Conservation (phyloP, 2,329 filamentous ascomycete genomes). For the Nannizzia gypsea region DNA sequence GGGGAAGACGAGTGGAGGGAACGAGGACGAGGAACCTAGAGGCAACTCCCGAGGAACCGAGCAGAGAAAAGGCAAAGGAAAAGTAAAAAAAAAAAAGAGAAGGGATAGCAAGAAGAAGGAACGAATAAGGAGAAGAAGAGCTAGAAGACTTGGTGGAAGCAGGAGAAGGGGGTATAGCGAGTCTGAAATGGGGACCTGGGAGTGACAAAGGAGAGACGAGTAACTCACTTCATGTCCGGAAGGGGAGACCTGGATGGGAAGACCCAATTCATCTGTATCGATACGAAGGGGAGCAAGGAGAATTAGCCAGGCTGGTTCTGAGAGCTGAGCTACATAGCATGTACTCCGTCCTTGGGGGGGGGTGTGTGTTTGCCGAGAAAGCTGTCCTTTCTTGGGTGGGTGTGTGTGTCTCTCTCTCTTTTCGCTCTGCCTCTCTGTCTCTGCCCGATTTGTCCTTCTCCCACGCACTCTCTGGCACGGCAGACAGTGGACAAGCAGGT, state of each 20-base stretch:
- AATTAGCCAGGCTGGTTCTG: constrained; percentile 12
- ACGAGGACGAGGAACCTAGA: constrained; percentile 9
- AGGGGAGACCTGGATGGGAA: constrained; percentile 16
- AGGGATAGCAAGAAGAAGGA: neutral
- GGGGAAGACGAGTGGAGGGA: constrained; percentile 7
- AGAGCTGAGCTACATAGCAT: neutral
- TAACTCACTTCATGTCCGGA: constrained; percentile 18
- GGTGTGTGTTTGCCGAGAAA: neutral
- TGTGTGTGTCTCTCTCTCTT: neutral
- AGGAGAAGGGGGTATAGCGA: neutral
- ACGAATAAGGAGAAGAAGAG: neutral
- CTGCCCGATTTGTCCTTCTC: neutral
- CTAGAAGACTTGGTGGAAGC: neutral
- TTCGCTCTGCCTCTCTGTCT: neutral
- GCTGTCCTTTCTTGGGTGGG: neutral
- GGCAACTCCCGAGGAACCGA: constrained; percentile 4
- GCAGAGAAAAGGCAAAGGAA: constrained; percentile 8
- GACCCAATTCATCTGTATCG: constrained; percentile 18
- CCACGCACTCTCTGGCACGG: neutral
- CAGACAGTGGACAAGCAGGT: neutral
- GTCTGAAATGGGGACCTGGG: neutral
- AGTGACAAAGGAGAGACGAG: constrained; percentile 4
- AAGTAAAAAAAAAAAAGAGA: neutral
- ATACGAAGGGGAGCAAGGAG: constrained; percentile 12
- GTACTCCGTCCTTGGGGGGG: neutral